Base-by-base conservation (phyloP, 1,284 basidiomycete species). In the Tilletia walkeri region DNA sequence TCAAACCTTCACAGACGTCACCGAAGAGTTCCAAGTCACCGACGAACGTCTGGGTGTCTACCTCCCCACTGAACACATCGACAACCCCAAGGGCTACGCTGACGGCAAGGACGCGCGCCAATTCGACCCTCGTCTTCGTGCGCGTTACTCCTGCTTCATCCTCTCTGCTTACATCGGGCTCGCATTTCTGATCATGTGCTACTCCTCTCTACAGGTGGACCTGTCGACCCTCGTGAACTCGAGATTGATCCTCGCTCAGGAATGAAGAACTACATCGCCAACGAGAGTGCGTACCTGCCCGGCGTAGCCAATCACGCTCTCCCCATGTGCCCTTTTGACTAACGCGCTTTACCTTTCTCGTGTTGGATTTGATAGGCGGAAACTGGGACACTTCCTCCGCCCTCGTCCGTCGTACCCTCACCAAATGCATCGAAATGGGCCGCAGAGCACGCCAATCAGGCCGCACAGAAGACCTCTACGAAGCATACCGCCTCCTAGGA, bases 191-290 rank as follows among this genome's bases (percentile, higher is more conserved):
- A 53, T 53, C 20, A 24, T 30, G 24, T 30, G 24, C 24, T 30
- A 30, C 24, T 30, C 24, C 24, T 30, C 24, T 30, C 24, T 30
- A 30, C 59, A 63, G 59, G 59, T 65, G 90, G 90, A 18, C 92
- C 92, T 2, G 89, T 94, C 65, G 84, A 89, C 70, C 91, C 91
- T 0, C 85, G 88, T 56, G 94, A 97, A 82, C 86, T 96, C 5
- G 91, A 95, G 78, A 88, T 97, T 30, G 94, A 97, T 83, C 89
- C 89, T 0, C 86, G 87, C 10, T 92, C 91, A 0, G 94, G 94
- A 4, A 95, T 97, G 93, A 96, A 96, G 86, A 94, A 94, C 80
- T 97, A 95, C 83, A 94, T 96, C 71, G 92, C 92, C 1, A 95
- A 94, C 74, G 85, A 85, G 79, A 90, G 59, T 63, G n/a, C 38